Evolutionary conservation across 1,139 yeast genomes (phyloP).

Genomic region (Chernovozyma sophiae-reginae): DNA sequence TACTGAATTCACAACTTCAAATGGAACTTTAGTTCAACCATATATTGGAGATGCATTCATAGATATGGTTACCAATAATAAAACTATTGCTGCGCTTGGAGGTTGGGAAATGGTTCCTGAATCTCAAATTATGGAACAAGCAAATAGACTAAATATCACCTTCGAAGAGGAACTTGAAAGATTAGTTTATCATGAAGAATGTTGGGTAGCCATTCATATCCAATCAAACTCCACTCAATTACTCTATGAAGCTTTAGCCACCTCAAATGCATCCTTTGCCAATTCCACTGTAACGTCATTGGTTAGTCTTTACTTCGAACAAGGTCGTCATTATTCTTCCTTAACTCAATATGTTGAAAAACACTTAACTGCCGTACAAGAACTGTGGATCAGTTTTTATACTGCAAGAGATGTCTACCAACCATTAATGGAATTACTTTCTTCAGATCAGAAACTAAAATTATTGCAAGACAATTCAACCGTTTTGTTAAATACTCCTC

Average conservation of each 20-base stretch:
- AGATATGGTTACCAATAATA: constrained; percentile 16
- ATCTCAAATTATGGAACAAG: constrained; percentile 24
- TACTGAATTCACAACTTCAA: constrained; percentile 13
- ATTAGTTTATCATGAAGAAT: constrained; percentile 44
- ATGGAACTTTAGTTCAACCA: constrained; percentile 19
- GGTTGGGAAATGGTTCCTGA: constrained; percentile 36
- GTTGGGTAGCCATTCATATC: constrained; percentile 53
- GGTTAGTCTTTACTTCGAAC: constrained; percentile 40
- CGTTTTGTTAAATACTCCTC: constrained; percentile 18
- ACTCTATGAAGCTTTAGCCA: constrained; percentile 29
- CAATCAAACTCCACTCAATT: constrained; percentile 38
- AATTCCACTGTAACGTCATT: constrained; percentile 16
- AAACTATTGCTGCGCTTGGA: constrained; percentile 20
- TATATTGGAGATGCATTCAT: constrained; percentile 32
- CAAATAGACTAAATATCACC: constrained; percentile 28
- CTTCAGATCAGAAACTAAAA: constrained; percentile 11
- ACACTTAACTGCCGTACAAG: constrained; percentile 27
- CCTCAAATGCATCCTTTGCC: constrained; percentile 16
- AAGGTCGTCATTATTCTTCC: constrained; percentile 51
- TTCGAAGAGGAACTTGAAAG: constrained; percentile 31
- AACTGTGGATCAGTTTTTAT: constrained; percentile 17
- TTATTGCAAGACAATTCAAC: constrained; percentile 16
- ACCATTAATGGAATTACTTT: constrained; percentile 15
- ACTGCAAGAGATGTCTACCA: constrained; percentile 23
- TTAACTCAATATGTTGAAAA: constrained; percentile 38